Conservation (phyloP, 140 eudicot genomes). For the Oenanthe javanica region DNA sequence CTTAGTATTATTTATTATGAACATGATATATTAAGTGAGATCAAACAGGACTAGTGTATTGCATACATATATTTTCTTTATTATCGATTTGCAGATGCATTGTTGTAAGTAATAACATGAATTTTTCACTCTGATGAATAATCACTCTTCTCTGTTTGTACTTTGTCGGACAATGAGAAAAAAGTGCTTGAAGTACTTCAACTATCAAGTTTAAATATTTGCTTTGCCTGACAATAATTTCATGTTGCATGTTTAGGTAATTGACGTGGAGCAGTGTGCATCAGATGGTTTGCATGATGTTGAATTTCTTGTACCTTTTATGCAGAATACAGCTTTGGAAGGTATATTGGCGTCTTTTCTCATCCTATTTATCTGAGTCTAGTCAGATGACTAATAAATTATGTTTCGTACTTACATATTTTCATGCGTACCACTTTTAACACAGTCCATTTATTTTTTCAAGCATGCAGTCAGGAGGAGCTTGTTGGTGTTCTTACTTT, state of each 20-base stretch:
- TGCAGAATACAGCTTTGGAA: constrained; percentile 53
- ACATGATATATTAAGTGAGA: background rate
- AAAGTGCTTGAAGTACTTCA: background rate
- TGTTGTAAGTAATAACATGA: background rate
- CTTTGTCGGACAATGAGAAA: background rate
- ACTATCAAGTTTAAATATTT: background rate
- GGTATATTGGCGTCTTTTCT: constrained; percentile 29
- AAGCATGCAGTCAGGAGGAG: constrained; percentile 60
- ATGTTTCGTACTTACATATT: background rate
- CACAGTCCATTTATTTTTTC: constrained; percentile 15
- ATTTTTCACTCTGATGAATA: background rate
- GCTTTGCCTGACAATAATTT: constrained; percentile 3
- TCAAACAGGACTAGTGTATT: background rate
- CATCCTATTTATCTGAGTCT: background rate
- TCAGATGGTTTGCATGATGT: constrained; percentile 67
- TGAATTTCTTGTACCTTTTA: constrained; percentile 75
- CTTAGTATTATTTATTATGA: too few species aligned
- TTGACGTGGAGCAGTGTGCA: constrained; percentile 42
- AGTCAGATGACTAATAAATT: background rate
- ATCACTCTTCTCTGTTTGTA: background rate
- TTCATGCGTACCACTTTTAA: background rate
- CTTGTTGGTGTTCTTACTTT: constrained; percentile 61
- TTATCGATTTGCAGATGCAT: background rate
- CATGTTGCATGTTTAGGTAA: constrained; percentile 34
- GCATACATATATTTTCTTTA: background rate